These are phyloP conservation scores for Chamaecyparis obtusa DNA, from an alignment of 75 land plant genomes.

Conservation along the genomic window DNA sequence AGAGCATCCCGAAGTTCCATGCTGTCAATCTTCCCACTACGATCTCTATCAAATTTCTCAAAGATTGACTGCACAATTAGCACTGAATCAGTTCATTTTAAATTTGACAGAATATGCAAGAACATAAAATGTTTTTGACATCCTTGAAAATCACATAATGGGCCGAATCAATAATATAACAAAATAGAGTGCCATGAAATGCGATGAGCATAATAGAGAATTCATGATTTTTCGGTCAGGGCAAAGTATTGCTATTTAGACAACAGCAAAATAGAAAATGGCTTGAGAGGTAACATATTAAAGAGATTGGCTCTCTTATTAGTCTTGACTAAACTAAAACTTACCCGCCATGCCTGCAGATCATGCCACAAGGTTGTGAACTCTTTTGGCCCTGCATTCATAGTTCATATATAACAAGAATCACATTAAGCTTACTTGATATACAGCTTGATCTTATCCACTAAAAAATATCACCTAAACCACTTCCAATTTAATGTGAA, in stretches of 20 bases:
- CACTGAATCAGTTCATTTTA: not conserved
- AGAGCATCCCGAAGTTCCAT: conserved; percentile 84
- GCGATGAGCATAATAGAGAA: too few species aligned
- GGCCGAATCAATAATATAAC: not conserved
- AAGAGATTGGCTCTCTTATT: too few species aligned
- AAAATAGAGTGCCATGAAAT: too few species aligned
- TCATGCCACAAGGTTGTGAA: conserved; percentile 60
- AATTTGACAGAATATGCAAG: not conserved
- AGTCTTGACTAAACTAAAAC: not conserved
- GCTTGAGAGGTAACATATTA: too few species aligned
- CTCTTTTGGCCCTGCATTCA: conserved; percentile 59
- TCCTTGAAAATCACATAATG: not conserved
- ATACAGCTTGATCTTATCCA: not conserved
- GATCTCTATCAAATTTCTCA: conserved; percentile 80
- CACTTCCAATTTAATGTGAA: not conserved
- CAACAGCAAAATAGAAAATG: too few species aligned
- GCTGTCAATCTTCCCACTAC: conserved; percentile 84
- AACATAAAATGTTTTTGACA: too few species aligned
- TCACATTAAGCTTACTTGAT: not conserved
- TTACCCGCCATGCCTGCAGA: conserved; percentile 81
- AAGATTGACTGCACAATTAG: conserved; percentile 59
- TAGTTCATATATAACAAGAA: not conserved
- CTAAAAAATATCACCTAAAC: not conserved
- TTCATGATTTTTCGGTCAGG: too few species aligned
- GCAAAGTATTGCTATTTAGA: too few species aligned